Evolutionary conservation across 352 stramenopile genomes (phyloP).

Genomic region (Globisporangium alternatum): DNA sequence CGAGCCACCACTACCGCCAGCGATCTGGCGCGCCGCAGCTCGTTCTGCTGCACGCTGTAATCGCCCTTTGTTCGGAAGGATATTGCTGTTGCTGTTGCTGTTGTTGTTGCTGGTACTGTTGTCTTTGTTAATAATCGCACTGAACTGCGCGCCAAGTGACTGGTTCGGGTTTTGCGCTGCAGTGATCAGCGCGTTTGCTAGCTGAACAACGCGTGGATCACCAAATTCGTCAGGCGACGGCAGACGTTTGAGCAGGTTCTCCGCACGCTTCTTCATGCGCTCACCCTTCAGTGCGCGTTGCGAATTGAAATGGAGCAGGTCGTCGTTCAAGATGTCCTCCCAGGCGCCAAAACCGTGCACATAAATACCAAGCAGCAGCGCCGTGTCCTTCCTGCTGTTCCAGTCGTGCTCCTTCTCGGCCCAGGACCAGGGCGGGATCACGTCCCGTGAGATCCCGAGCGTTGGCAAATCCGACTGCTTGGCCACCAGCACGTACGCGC

Average conservation of each 20-base stretch:
- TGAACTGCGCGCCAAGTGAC: constrained; percentile 67
- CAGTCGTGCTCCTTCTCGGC: constrained; percentile 84
- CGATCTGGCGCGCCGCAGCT: constrained; percentile 42
- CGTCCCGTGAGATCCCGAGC: constrained; percentile 61
- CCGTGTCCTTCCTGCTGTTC: constrained; percentile 73
- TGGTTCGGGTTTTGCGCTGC: constrained; percentile 40
- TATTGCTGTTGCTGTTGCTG: constrained; percentile 26
- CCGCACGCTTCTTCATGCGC: constrained; percentile 77
- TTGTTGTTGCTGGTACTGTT: constrained; percentile 21
- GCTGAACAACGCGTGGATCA: constrained; percentile 61
- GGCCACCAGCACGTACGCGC: constrained; percentile 69
- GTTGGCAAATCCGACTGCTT: constrained; percentile 66
- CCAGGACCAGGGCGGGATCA: constrained; percentile 59
- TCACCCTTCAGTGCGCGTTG: constrained; percentile 83
- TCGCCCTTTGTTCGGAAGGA: constrained; percentile 30
- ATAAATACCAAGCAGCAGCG: constrained; percentile 78
- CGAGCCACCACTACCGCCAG: constrained; percentile 22
- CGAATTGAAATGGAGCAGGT: constrained; percentile 72
- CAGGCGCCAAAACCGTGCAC: constrained; percentile 83
- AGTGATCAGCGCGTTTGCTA: constrained; percentile 38
- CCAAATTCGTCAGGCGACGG: constrained; percentile 52
- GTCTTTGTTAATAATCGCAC: constrained; percentile 66
- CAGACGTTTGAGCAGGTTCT: constrained; percentile 78
- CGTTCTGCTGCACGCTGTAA: constrained; percentile 69
- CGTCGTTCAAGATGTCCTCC: constrained; percentile 86